phyloP scores from a whole-genome alignment of 805 yeast species.

The Metschnikowia gruessii region DNA sequence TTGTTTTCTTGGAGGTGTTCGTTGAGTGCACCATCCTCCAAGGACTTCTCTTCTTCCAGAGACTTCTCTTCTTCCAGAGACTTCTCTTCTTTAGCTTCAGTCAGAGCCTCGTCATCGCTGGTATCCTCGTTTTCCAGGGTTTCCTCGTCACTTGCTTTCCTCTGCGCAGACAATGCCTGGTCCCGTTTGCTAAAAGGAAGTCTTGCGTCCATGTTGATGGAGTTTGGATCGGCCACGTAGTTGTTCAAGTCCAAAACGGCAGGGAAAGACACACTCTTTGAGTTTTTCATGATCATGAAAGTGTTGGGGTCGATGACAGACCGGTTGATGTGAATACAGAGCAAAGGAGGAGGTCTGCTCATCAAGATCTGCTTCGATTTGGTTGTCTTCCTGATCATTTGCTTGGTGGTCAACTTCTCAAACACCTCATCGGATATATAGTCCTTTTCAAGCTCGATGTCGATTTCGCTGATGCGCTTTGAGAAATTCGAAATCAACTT shows the following conservation, averaged over 20 bases:
- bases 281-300: slow-evolving; percentile 78
- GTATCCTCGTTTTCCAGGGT: neutral
- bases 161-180: slow-evolving; percentile 17
- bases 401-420: slow-evolving; percentile 67
- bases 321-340: slow-evolving; percentile 86
- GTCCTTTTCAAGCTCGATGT: slow-evolving; percentile 54
- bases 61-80: neutral
- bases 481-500: slow-evolving; percentile 31
- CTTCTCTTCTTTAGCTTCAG: slow-evolving; percentile 1
- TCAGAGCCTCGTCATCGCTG: neutral
- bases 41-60: neutral
- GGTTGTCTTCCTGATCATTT: slow-evolving; percentile 67
- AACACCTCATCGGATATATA: slow-evolving; percentile 79
- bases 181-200: slow-evolving; percentile 66
- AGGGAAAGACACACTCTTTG: slow-evolving; percentile 79
- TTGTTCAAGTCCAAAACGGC: slow-evolving; percentile 60
- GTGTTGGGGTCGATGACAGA: slow-evolving; percentile 89
- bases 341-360: slow-evolving; percentile 76
- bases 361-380: slow-evolving; percentile 82
- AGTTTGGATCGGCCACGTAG: slow-evolving; percentile 66
- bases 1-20: neutral
- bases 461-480: slow-evolving; percentile 30
- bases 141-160: neutral
- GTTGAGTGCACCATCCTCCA: neutral
- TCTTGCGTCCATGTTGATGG: slow-evolving; percentile 78